Base-by-base conservation (phyloP, 106 monocot species). In the Platanthera zijinensis region DNA sequence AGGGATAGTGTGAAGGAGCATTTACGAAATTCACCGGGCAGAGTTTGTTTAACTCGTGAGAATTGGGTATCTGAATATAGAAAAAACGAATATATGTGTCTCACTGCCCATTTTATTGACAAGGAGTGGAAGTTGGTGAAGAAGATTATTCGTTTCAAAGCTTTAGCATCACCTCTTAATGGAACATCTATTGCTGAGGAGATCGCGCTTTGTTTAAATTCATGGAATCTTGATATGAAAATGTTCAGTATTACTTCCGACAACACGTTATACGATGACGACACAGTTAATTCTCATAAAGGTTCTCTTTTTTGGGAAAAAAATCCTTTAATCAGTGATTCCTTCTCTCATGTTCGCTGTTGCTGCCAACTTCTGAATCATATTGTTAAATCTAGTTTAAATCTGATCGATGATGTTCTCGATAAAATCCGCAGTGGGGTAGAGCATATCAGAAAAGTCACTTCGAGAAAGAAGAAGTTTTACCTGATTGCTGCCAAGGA, bases 271-370 rank as follows among this genome's bases (percentile, higher is more conserved):
- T 72, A 72, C 5, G 51, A 50, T 50, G 72, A 72, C 51, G 13
- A 9, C 51, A 50, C 22, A 14, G 72, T 51, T 72, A 51, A 10
- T 51, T 25, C 72, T 21, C 72, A 51, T 10, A 72, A 51, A 72
- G 18, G 51, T 32, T 50, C 10, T 50, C 19, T 72, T 51, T 72
- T 72, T 51, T 8, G 9, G n/a, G 50, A 72, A 51, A 72, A 72
- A 51, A 72, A 50, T 51, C 49, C 51, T 72, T 72, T 51, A 51
- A 50, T 50, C 21, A 50, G 18, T 72, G 72, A 21, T 11, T 8
- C 51, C 22, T 72, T 78, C 45, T 78, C 74, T 48, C 73, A 83
- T 28, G 74, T 83, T 51, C 45, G 10, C 48, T 78, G 78, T 67
- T 74, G 51, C 59, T 61, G 39, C 62, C 74, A 66, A 45, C 62